Evolutionary conservation across 2,329 filamentous ascomycete genomes (phyloP).

Genomic region (Xylariaceae sp.): DNA sequence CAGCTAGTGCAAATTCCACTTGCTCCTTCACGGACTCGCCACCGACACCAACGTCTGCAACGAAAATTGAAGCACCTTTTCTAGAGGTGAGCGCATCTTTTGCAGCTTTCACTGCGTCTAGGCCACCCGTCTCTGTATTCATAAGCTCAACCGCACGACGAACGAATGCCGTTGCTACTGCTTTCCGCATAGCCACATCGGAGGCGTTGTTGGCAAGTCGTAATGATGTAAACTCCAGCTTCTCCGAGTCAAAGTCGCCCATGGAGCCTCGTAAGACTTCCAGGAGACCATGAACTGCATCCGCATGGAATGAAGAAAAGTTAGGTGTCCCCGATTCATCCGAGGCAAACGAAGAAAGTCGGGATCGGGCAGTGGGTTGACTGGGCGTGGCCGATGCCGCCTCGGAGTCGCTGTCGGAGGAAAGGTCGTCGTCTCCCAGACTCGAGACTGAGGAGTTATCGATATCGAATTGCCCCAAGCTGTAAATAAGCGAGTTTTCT

Average conservation of each 20-base stretch:
- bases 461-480: constrained; percentile 58
- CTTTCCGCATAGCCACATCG: constrained; percentile 84
- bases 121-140: constrained; percentile 55
- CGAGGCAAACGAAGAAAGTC: constrained; percentile 75
- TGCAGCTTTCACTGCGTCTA: constrained; percentile 70
- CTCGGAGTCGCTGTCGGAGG: constrained; percentile 68
- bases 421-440: constrained; percentile 68
- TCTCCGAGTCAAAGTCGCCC: constrained; percentile 79
- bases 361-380: constrained; percentile 70
- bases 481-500: constrained; percentile 64
- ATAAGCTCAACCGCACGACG: constrained; percentile 77
- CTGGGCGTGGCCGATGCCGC: constrained; percentile 59
- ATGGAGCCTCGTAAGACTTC: constrained; percentile 80
- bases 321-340: constrained; percentile 69
- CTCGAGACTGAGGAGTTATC: constrained; percentile 64
- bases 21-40: constrained; percentile 77
- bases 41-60: constrained; percentile 66
- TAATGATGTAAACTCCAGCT: constrained; percentile 92
- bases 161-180: constrained; percentile 84
- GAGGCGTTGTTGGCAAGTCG: constrained; percentile 90
- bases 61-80: constrained; percentile 61
- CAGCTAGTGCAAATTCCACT: constrained; percentile 80
- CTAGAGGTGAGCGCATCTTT: constrained; percentile 64
- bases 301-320: constrained; percentile 75
- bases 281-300: constrained; percentile 85